These are phyloP conservation scores for Aspergillus sclerotiicarbonarius DNA, from an alignment of 495 filamentous ascomycete genomes.

Conservation along the genomic window DNA sequence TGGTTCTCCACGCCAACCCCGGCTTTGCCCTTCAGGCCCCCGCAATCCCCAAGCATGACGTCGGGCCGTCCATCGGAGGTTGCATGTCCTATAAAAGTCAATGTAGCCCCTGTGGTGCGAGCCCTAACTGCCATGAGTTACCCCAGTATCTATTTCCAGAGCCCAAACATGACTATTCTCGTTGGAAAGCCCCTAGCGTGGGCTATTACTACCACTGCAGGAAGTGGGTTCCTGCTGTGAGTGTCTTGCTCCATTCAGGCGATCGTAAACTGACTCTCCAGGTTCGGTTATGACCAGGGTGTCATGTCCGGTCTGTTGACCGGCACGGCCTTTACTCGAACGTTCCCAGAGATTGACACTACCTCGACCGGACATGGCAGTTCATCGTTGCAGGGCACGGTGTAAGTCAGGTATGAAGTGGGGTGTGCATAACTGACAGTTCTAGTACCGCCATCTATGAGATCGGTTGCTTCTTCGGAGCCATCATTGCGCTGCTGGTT, in stretches of 20 bases:
- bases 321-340: constrained; percentile 29
- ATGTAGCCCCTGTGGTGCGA: background rate
- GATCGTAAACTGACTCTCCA: constrained; percentile 8
- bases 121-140: background rate
- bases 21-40: too few relatives aligned
- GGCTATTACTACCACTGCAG: constrained; percentile 41
- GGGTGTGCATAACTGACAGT: background rate
- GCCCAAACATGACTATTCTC: constrained; percentile 25
- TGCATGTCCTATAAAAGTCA: background rate
- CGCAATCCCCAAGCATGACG: too few relatives aligned
- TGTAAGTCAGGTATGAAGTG: constrained; percentile 20
- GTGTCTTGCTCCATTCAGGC: background rate
- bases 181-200: constrained; percentile 25
- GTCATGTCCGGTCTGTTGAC: constrained; percentile 41
- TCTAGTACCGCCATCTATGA: constrained; percentile 37
- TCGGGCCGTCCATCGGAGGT: too few relatives aligned
- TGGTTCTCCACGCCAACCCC: too few relatives aligned
- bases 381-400: constrained; percentile 36
- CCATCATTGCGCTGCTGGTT: constrained; percentile 45
- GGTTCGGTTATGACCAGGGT: constrained; percentile 47
- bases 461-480: constrained; percentile 58
- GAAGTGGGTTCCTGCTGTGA: constrained; percentile 41
- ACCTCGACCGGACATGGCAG: constrained; percentile 30
- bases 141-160: background rate
- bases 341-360: constrained; percentile 36